Base-by-base conservation (phyloP, 2,329 filamentous ascomycete genomes). In the Trichoderma sp. region DNA sequence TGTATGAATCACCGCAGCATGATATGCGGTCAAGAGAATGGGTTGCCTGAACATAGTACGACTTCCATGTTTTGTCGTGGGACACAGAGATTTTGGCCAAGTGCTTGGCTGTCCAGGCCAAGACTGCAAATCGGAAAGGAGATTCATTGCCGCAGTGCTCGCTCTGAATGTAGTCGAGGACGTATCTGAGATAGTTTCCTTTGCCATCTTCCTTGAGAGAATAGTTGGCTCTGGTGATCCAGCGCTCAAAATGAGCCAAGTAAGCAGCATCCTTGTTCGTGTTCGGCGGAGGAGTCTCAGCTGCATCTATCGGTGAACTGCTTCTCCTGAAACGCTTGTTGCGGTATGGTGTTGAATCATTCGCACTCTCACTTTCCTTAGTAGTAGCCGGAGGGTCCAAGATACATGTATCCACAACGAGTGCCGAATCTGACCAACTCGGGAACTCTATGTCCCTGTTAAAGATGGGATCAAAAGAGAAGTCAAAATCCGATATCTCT, bases 51-150 rank as follows among this genome's bases (percentile, higher is more conserved):
- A 18, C 14, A 43, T 18, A 43, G 16, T 43, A 43, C 5, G 37
- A 43, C 37, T 43, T 51, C 60, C 60, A 64, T 4, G 60, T 54
- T 52, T n/a, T 34, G 16, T 54, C 60, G 43, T 46, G 16, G 2
- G 60, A 32, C 14, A 16, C n/a, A 11, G 43, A 64, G 11, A 46
- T 60, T 30, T 39, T 58, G 4, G 39, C 39, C 54, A 30, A 54
- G 16, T 60, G 39, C n/a, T 68, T 68, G 21, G 65, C 65, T 21
- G 46, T 60, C 54, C 65, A 68, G 26, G 65, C 65, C 24, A 64
- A 46, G 5, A 64, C 60, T 7, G 43, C 24, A 28, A 39, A 32
- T 13, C 60, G 24, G 16, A 64, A 54, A 7, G 60, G 39, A 8
- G 60, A 64, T 16, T 52, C 18, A 14, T 16, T 8, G 5, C 18